Percentiles rank a stretch among this genome's conserved stretches.
Conservation (phyloP, 768 basidiomycete species). For the Leccinum uliginosum region DNA sequence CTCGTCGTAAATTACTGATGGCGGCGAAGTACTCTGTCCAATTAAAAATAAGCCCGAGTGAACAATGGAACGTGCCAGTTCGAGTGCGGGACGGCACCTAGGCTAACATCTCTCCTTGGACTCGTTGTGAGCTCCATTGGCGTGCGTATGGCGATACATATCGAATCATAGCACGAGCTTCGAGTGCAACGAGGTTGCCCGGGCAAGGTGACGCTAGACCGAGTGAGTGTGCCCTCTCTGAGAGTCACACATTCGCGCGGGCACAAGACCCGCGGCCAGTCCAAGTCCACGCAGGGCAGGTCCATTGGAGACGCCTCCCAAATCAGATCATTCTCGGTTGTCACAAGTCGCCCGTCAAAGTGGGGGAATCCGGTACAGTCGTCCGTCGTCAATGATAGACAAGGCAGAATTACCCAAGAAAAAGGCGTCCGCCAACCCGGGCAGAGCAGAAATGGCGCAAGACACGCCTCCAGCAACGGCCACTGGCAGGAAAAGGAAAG, state of each 20-base stretch:
- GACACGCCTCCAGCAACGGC: constrained; percentile 11
- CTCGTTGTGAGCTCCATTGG: neutral
- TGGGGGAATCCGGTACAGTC: constrained; percentile 3
- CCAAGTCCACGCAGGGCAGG: constrained; percentile 10
- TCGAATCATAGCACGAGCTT: neutral
- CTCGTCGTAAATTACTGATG: neutral
- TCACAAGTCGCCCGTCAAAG: constrained; percentile 15
- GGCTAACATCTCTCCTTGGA: neutral
- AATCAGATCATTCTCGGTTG: constrained; percentile 21
- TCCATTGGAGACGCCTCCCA: constrained; percentile 18
- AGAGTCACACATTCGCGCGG: too few species aligned
- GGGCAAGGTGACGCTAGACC: neutral
- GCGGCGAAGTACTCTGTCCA: neutral
- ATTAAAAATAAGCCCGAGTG: constrained; percentile 2
- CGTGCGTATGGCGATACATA: neutral
- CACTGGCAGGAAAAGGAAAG: constrained; percentile 31
- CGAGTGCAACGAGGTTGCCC: neutral
- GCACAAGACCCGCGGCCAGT: constrained; percentile 11
- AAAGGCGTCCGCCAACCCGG: constrained; percentile 16
- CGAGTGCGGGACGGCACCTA: neutral
- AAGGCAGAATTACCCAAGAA: constrained; percentile 22
- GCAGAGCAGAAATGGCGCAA: constrained; percentile 13
- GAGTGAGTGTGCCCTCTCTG: too few species aligned
- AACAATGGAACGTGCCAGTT: neutral
- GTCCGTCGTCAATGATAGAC: constrained; percentile 21